These are phyloP conservation scores for Scedosporium minutisporum DNA, from an alignment of 2,329 filamentous ascomycete genomes.

Conservation along the genomic window DNA sequence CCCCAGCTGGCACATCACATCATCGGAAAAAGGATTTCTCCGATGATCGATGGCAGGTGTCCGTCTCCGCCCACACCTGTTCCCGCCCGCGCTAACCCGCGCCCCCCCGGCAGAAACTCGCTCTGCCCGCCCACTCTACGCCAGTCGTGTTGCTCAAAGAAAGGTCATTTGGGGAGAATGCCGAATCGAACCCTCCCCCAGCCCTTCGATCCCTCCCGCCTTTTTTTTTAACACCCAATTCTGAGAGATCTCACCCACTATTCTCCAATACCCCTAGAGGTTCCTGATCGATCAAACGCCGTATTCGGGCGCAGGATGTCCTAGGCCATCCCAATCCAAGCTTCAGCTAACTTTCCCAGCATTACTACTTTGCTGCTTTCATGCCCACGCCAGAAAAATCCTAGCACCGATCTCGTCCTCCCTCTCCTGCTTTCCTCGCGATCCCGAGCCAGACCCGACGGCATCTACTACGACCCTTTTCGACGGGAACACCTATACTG, in stretches of 20 bases:
- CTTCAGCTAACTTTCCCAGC: slow-evolving; percentile 5
- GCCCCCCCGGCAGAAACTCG: slow-evolving; percentile 6
- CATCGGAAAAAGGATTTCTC: background rate
- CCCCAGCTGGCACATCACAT: background rate
- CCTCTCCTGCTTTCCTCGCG: background rate
- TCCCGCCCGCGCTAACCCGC: background rate
- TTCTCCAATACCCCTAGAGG: background rate
- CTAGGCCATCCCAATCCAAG: slow-evolving; percentile 10
- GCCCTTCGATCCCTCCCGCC: background rate
- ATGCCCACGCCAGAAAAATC: background rate
- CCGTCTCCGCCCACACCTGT: background rate
- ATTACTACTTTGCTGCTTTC: background rate
- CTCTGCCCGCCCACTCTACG: slow-evolving; percentile 1
- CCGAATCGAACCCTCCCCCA: background rate
- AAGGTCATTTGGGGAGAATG: slow-evolving; percentile 5
- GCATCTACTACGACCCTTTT: background rate
- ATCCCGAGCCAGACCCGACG: background rate
- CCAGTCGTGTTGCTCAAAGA: background rate
- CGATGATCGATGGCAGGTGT: background rate
- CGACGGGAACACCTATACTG: background rate
- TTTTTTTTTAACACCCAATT: slow-evolving; percentile 1
- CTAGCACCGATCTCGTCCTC: background rate
- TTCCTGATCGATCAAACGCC: background rate
- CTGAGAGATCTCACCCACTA: background rate
- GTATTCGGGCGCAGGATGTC: slow-evolving; percentile 11